Base-by-base conservation (phyloP, 108 stramenopile species). In the Cylindrotheca closterium region DNA sequence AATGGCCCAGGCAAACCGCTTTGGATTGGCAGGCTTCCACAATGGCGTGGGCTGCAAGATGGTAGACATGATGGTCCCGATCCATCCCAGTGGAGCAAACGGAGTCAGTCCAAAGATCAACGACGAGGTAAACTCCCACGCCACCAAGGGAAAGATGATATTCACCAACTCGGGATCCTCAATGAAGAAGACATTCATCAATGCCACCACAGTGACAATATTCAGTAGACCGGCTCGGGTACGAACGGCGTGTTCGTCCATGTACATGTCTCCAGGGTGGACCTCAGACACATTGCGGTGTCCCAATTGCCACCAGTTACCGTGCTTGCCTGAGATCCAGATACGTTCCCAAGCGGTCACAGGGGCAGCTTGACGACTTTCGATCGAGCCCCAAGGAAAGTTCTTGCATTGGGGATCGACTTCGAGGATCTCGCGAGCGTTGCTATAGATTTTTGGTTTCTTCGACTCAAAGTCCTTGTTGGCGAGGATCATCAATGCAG, bases 1-100 rank as follows among this genome's bases (percentile, higher is more conserved):
- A n/a, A n/a, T n/a, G n/a, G n/a, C n/a, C 82, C 82, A 83, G 0
- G 82, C 82, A 63, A 83, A 83, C 17, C 82, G 70, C 29, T 83
- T 83, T 0, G 82, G 78, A 10, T 58, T 58, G 27, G 82, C 82
- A 37, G 82, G 82, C 57, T 83, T 83, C 78, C 78, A 83, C 34
- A 50, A 53, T 22, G 82, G 75, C 22, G 27, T 33, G 4, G 77
- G 69, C 10, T 62, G 52, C 32, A 83, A 51, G 12, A 68, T 22
- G 4, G 68, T 58, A n/a, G 78, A 46, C 37, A 79, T 23, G 4
- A 83, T 25, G 8, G 75, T 65, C 27, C 56, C 70, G 32, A 79
- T 32, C 24, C 32, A 58, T 33, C 82, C 78, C n/a, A 83, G 30
- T 3, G 82, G 82, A 30, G 82, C 75, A 25, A 83, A 55, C 25